A percentile compares a stretch with the other conserved stretches of the same genome.
Conservation (phyloP, 1,139 yeast species). For the Casaregolazyma lundiana region DNA sequence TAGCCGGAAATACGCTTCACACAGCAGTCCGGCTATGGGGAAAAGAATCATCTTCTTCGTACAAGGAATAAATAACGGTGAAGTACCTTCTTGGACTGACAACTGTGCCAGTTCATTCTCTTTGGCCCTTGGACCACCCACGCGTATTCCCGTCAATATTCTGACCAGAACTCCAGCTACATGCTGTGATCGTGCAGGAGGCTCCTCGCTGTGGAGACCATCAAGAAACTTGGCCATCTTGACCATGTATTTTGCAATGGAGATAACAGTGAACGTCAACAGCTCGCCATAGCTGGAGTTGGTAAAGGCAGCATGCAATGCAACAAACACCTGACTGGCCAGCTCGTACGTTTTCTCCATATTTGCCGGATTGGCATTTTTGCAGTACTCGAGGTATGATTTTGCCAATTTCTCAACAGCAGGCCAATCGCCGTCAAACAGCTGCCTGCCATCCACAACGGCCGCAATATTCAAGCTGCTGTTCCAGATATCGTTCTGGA, state of each 20-base stretch:
- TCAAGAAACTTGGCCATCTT: constrained; percentile 53
- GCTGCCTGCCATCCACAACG: constrained; percentile 36
- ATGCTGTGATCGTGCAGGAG: constrained; percentile 46
- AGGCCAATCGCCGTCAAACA: constrained; percentile 44
- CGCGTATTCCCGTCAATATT: constrained; percentile 59
- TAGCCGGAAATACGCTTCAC: constrained; percentile 58
- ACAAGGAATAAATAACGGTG: constrained; percentile 1
- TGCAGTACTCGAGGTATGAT: constrained; percentile 48
- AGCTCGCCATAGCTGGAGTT: constrained; percentile 45
- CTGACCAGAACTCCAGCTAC: constrained; percentile 56
- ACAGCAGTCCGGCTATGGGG: constrained; percentile 53
- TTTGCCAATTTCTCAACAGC: constrained; percentile 51
- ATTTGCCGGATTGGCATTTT: constrained; percentile 59
- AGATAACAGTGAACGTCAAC: constrained; percentile 45
- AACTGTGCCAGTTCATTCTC: constrained; percentile 23
- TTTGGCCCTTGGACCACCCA: constrained; percentile 34
- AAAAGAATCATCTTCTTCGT: constrained; percentile 40
- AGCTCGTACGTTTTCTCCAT: constrained; percentile 54
- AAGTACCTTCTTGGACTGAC: constrained; percentile 21
- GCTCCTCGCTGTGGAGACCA: constrained; percentile 25
- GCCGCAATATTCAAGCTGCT: constrained; percentile 22
- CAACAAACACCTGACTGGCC: constrained; percentile 48
- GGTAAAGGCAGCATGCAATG: constrained; percentile 55
- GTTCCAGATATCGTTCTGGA: constrained; percentile 32
- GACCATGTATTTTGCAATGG: constrained; percentile 41